Evolutionary conservation across 2,329 filamentous ascomycete species (phyloP).

Genomic region (Xylaria sp.): DNA sequence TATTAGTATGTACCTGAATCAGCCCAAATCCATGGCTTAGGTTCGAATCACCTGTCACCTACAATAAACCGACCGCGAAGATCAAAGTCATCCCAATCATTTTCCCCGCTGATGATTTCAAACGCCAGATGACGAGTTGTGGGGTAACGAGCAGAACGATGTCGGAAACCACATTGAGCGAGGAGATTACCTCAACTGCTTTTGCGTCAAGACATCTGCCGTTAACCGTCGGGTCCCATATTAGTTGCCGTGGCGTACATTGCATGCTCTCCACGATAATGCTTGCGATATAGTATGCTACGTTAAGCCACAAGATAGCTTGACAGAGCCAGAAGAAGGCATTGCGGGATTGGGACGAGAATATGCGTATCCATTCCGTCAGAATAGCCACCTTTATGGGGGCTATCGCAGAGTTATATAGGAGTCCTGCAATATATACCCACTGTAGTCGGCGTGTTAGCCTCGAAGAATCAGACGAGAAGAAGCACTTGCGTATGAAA

Average conservation of each 20-base stretch:
- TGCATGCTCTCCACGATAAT: constrained; percentile 28
- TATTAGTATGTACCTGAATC: constrained; percentile 3
- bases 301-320: constrained; percentile 23
- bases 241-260: constrained; percentile 26
- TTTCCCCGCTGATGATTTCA: constrained; percentile 1
- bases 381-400: constrained; percentile 31
- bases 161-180: constrained; percentile 26
- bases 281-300: constrained; percentile 21
- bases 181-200: constrained; percentile 17
- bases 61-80: constrained; percentile 29
- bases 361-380: constrained; percentile 28
- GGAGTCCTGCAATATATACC: constrained; percentile 28
- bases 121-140: constrained; percentile 28
- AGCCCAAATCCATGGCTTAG: background rate
- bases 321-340: constrained; percentile 32
- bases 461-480: background rate
- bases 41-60: constrained; percentile 12
- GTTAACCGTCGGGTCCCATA: constrained; percentile 30
- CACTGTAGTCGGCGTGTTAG: constrained; percentile 23
- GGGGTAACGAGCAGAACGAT: constrained; percentile 18
- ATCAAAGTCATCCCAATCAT: constrained; percentile 20
- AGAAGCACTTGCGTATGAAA: constrained; percentile 25
- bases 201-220: constrained; percentile 26
- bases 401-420: constrained; percentile 28
- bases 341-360: constrained; percentile 9